These are phyloP conservation scores for Cladosporium austrohemisphaericum DNA, from an alignment of 2,329 filamentous ascomycete species.

Conservation along the genomic window DNA sequence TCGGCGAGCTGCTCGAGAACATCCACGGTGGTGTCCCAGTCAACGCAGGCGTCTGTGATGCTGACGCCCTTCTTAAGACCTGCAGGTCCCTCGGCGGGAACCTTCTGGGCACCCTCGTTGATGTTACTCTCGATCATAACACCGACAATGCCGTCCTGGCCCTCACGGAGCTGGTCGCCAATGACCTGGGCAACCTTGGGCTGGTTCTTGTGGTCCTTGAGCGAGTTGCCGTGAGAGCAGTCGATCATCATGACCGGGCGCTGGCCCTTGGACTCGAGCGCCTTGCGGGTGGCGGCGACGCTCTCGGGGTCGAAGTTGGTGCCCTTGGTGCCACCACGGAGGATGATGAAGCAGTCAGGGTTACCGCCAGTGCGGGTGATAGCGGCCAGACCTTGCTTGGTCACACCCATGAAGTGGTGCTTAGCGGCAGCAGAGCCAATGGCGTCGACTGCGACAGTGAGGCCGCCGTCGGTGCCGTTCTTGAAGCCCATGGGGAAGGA, in stretches of 20 bases:
- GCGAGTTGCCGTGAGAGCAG: slow-evolving; percentile 83
- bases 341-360: slow-evolving; percentile 94
- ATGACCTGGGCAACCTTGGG: slow-evolving; percentile 82
- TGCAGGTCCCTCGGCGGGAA: slow-evolving; percentile 77
- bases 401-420: slow-evolving; percentile 96
- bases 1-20: slow-evolving; percentile 75
- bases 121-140: slow-evolving; percentile 99
- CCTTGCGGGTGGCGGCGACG: slow-evolving; percentile 77
- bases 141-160: slow-evolving; percentile 86
- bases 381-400: slow-evolving; percentile 90
- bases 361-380: slow-evolving; percentile 94
- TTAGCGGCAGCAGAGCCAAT: slow-evolving; percentile 89
- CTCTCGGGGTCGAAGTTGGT: slow-evolving; percentile 89
- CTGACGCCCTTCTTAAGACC: slow-evolving; percentile 90
- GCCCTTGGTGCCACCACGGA: slow-evolving; percentile 86
- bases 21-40: slow-evolving; percentile 82
- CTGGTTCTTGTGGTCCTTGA: slow-evolving; percentile 97
- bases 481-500: slow-evolving; percentile 99
- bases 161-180: slow-evolving; percentile 78
- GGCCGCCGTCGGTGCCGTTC: slow-evolving; percentile 91
- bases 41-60: slow-evolving; percentile 96
- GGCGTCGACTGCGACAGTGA: slow-evolving; percentile 88
- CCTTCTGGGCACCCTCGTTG: slow-evolving; percentile 89
- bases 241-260: slow-evolving; percentile 84
- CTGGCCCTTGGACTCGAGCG: slow-evolving; percentile 70